Evolutionary conservation across 2,329 filamentous ascomycete genomes (phyloP), one percentile per base, ranked within the genome.

Genomic region (Elsinoe necatrix): DNA sequence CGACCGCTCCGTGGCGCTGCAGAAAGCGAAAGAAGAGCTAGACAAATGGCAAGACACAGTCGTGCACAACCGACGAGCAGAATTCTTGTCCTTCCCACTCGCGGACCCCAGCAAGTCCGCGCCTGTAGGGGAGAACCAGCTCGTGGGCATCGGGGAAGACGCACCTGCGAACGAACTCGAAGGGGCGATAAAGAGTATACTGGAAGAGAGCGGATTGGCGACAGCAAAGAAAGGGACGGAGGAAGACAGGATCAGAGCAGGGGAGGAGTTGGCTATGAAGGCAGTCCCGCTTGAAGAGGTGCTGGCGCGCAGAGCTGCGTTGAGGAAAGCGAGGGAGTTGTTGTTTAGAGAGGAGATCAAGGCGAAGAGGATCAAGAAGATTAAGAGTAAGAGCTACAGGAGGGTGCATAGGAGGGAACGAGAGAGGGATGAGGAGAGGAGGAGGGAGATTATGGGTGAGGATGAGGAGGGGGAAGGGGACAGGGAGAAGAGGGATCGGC

Each of bases 371-470:
- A 89, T 98, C 73, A 95, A 96, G 75, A 97, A 97, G 77, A 98
- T 98, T 75, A 98, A 98, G 78, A 95, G 88, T 69, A 98, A 96
- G 71, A 82, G 90, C 0, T 98, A 95, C 69, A 87, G 92, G 56
- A 85, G 91, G 43, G 86, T 97, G 12, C 92, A 97, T 71, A 84
- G 92, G 35, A 95, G 86, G 68, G 87, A 87, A 67, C 77, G 82
- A 12, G 81, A 85, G 62, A 74, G 76, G 56, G 76, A 81, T 58
- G 77, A 79, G 37, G 56, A 66, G 55, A 72, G 77, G 42, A 80
- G 84, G 61, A 73, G 74, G 48, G 78, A 82, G 55, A 80, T 79
- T 23, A 71, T 84, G 54, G 74, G 76, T 47, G 80, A 82, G 52
- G 79, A 79, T 16, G 77, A 83, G 59, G 71, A 80, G 34, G 82